Evolutionary conservation across 768 basidiomycete genomes (phyloP).

Genomic region (Mycena maculata): DNA sequence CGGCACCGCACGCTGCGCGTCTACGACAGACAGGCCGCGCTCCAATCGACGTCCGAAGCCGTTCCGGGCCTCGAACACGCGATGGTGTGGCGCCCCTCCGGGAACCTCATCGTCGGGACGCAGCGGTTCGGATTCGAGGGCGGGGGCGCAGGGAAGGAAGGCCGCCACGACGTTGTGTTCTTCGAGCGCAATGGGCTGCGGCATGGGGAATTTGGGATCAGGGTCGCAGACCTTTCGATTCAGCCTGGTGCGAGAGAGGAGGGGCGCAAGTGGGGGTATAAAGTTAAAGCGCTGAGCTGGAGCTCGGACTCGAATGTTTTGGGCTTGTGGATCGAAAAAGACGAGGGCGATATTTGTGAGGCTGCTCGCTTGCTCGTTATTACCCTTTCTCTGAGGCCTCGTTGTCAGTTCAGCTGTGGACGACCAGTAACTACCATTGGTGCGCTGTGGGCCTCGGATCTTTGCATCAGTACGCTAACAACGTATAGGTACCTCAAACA

Average conservation of each 20-base stretch:
- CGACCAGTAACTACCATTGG: constrained; percentile 96
- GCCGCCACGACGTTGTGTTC: constrained; percentile 88
- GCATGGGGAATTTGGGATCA: constrained; percentile 87
- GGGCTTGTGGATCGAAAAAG: constrained; percentile 83
- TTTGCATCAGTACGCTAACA: not conserved
- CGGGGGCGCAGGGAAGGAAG: constrained; percentile 72
- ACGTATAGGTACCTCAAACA: constrained; percentile 89
- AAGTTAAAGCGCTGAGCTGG: constrained; percentile 84
- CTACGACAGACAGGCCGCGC: constrained; percentile 76
- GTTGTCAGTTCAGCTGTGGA: constrained; percentile 89
- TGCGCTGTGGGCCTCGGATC: constrained; percentile 40
- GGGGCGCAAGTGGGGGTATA: constrained; percentile 70
- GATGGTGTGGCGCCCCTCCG: constrained; percentile 88
- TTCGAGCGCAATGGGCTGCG: constrained; percentile 95
- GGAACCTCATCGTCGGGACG: constrained; percentile 84
- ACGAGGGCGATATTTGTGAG: constrained; percentile 78
- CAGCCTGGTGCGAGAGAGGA: constrained; percentile 49
- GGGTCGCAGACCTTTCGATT: constrained; percentile 47
- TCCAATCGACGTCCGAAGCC: constrained; percentile 88
- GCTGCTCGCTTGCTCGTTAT: constrained; percentile 24
- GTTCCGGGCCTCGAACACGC: constrained; percentile 85
- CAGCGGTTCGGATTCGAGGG: constrained; percentile 87
- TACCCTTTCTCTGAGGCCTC: constrained; percentile 17
- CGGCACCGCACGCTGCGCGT: constrained; percentile 74
- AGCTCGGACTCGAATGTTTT: constrained; percentile 89